Percentiles rank a stretch among this genome's conserved stretches.
These are phyloP conservation scores for Rhododendron griersonianum DNA, from an alignment of 148 eudicot species.

Conservation along the genomic window DNA sequence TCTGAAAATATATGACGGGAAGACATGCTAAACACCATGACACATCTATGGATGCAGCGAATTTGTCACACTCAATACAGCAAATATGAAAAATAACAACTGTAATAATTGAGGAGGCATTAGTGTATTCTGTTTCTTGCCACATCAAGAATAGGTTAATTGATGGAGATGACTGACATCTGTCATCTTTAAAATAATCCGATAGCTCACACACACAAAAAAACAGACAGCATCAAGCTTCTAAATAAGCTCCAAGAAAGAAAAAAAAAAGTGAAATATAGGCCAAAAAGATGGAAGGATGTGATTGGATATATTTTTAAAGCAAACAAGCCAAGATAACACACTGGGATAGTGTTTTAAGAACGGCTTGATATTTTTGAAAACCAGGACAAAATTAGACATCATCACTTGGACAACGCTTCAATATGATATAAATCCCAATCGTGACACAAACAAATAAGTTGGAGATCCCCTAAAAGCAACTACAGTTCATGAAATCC, in stretches of 20 bases:
- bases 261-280: not conserved
- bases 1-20: slow-evolving; percentile 64
- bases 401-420: not conserved
- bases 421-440: not conserved
- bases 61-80: slow-evolving; percentile 18
- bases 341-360: not conserved
- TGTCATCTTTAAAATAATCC: not conserved
- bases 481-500: not conserved
- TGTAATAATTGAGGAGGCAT: not conserved
- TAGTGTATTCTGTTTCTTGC: not conserved
- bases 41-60: slow-evolving; percentile 30
- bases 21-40: slow-evolving; percentile 50
- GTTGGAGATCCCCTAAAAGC: not conserved
- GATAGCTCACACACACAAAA: not conserved
- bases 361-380: not conserved
- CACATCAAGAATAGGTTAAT: not conserved
- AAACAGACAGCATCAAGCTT: not conserved
- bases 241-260: not conserved
- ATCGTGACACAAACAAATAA: not conserved
- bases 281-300: not conserved
- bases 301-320: not conserved
- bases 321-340: not conserved
- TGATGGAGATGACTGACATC: not conserved
- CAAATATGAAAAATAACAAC: not conserved
- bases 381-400: not conserved